Evolutionary conservation across 805 yeast species (phyloP).

Genomic region (Saturnispora saitoi): DNA sequence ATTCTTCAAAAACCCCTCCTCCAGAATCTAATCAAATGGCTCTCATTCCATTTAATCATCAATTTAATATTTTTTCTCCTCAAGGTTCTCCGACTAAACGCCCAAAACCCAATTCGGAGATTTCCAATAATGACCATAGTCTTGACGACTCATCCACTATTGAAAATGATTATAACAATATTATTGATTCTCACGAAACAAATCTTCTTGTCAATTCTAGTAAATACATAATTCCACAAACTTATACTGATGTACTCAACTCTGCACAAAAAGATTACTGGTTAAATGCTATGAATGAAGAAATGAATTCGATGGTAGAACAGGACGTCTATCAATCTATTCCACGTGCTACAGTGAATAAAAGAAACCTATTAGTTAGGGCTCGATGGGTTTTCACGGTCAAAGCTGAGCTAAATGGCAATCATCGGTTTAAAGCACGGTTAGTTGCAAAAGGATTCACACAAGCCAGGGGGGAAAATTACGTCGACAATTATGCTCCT

Average conservation of each 20-base stretch:
- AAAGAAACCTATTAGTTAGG: not conserved
- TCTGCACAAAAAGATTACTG: not conserved
- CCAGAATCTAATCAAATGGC: no score
- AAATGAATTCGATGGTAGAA: not conserved
- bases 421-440: conserved; percentile 7
- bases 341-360: not conserved
- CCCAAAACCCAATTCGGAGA: no score
- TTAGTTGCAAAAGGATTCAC: conserved; percentile 10
- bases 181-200: no score
- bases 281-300: not conserved
- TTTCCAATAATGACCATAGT: no score
- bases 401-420: conserved; percentile 5
- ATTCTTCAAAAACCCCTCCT: no score
- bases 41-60: no score
- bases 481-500: conserved; percentile 8
- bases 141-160: no score
- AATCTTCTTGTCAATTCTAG: no score
- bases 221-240: not conserved
- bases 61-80: no score
- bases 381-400: conserved; percentile 9
- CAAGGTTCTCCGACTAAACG: no score
- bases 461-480: conserved; percentile 6
- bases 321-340: not conserved
- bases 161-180: no score
- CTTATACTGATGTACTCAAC: not conserved